Evolutionary conservation across 306 rosid species (phyloP), one percentile per base, ranked within the genome.

Genomic region (Pterocarpus santalinus): DNA sequence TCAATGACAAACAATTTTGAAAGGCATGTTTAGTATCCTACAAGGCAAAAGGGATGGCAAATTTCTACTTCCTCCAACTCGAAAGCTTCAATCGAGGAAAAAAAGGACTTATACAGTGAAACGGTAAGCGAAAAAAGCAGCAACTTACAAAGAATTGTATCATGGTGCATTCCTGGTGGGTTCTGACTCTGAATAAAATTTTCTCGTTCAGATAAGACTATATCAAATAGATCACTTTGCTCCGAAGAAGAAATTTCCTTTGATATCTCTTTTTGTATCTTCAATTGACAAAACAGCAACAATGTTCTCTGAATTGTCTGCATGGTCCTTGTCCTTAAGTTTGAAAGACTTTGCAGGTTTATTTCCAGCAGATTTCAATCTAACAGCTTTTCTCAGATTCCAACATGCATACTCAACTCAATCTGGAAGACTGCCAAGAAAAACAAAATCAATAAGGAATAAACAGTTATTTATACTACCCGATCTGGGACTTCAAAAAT

Each of bases 101-200:
- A 44, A 61, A 9, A 46, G 28, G 38, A 13, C 53, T 64, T 53
- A 49, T 47, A 44, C 49, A 47, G 47, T 17, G 28, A 60, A 70
- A 53, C 66, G 16, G 53, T 55, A n/a, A 36, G 3, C 2, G 5
- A 28, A 74, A 14, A 34, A 58, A 58, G 76, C 52, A 41, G 56
- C 39, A 80, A 83, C 91, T 80, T 65, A 85, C 99, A 95, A 46
- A 92, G 86, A 77, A 95, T 89, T 39, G 99, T 89, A 82, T 93
- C 98, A 82, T 90, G 93, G 15, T 76, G 77, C 82, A 83, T 87
- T 60, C 88, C 94, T 0, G 71, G 87, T 71, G 89, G 86, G 63
- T 77, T 80, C 35, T 34, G 82, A 78, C 77, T 83, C 41, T 72
- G 84, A 78, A 95, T 90, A 87, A 93, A 89, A 86, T 93, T 92